phyloP scores from a whole-genome alignment of 2,329 filamentous ascomycete species.

The Rasamsonia emersonii region DNA sequence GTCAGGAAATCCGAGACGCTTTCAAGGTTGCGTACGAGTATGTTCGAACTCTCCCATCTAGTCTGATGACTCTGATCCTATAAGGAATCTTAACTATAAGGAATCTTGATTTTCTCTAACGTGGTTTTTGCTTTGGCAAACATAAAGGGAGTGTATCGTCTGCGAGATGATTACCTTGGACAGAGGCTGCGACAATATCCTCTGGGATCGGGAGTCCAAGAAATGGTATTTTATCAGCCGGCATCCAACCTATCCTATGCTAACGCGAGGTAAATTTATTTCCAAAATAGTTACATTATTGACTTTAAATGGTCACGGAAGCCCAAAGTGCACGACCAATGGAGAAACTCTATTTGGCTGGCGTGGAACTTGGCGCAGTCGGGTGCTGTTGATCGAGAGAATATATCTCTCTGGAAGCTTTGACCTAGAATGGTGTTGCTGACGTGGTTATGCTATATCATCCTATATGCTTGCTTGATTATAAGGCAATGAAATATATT shows the following conservation, averaged over 20 bases:
- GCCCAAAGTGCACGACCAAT: neutral
- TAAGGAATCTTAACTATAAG: neutral
- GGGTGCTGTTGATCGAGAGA: neutral
- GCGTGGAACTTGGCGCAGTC: neutral
- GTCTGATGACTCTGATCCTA: neutral
- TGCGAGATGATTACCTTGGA: too few species aligned
- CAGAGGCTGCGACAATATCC: too few species aligned
- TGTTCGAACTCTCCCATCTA: slow-evolving; percentile 1
- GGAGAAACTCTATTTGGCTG: neutral
- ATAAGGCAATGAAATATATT: too few species aligned
- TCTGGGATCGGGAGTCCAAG: too few species aligned
- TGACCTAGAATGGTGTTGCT: too few species aligned
- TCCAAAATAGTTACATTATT: slow-evolving; percentile 1
- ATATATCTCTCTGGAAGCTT: slow-evolving; percentile 1
- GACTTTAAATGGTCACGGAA: neutral
- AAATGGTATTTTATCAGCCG: too few species aligned
- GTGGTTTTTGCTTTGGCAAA: neutral
- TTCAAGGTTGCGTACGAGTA: slow-evolving; percentile 5
- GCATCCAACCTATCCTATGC: too few species aligned
- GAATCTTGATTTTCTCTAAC: neutral
- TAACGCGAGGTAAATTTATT: too few species aligned
- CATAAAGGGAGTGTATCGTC: neutral
- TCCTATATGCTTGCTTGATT: too few species aligned
- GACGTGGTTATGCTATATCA: too few species aligned
- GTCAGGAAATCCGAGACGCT: slow-evolving; percentile 4